Percentiles rank a stretch among this genome's conserved stretches.
These are phyloP conservation scores for Penicillium frequentans DNA, from an alignment of 2,329 filamentous ascomycete genomes.

Conservation along the genomic window DNA sequence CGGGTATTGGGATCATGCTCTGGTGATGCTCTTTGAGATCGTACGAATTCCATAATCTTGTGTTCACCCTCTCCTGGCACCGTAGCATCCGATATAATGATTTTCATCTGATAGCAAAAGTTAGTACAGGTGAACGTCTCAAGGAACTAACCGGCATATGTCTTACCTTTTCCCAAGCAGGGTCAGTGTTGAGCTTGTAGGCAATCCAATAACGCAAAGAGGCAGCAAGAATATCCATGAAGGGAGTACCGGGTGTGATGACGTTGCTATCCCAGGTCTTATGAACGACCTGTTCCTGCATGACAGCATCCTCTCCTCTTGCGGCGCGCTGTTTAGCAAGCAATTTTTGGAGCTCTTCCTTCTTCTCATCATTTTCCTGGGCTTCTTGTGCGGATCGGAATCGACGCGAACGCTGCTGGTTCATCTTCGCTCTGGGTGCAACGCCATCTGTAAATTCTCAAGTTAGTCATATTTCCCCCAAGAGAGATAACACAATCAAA, in stretches of 20 bases:
- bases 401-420: conserved; percentile 93
- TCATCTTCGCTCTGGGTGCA: conserved; percentile 98
- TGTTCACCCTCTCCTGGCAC: conserved; percentile 98
- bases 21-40: conserved; percentile 85
- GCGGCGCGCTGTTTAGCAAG: conserved; percentile 76
- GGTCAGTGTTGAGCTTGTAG: conserved; percentile 96
- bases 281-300: conserved; percentile 64
- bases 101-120: conserved; percentile 62
- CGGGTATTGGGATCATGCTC: conserved; percentile 95
- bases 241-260: conserved; percentile 95
- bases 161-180: conserved; percentile 77
- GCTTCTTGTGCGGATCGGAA: conserved; percentile 95
- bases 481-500: no score
- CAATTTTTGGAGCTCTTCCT: conserved; percentile 81
- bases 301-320: conserved; percentile 56
- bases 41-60: conserved; percentile 98
- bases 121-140: neutral
- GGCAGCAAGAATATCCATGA: conserved; percentile 92
- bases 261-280: conserved; percentile 90
- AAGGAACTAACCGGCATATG: neutral
- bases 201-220: conserved; percentile 95
- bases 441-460: conserved; percentile 70
- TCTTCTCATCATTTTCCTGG: conserved; percentile 88
- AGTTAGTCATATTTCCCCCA: neutral
- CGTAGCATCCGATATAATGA: conserved; percentile 97